Evolutionary conservation across 441 rosid genomes (phyloP), one percentile per base, ranked within the genome.

Genomic region (Bocquillonia castaneifolia): DNA sequence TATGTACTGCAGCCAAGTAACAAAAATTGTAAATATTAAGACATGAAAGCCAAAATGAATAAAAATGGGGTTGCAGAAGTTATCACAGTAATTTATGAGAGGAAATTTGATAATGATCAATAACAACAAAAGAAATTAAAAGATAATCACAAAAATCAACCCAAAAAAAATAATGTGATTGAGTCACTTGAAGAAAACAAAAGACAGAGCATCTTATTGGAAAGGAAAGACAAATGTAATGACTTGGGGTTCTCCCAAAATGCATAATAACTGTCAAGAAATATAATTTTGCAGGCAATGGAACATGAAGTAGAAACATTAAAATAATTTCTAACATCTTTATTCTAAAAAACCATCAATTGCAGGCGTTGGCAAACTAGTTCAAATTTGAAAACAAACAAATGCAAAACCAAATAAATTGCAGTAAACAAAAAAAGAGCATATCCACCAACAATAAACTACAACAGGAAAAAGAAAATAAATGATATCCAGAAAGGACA

Each of bases 1-100:
- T 70, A 94, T 79, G 62, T 94, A 94, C 99, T 94, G 93, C 73
- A 37, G 62, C 54, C 28, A 82, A 66, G 63, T 40, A 20, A 67
- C 50, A 22, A 31, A 69, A 23, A 23, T 50, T 58, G 44, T n/a
- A 66, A 48, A 64, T 4, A 28, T 51, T 36, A 67, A n/a, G 22
- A 70, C 13, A 50, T 47, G 23, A 50, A 28, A 29, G 28, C n/a
- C 34, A 60, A 56, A 66, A 53, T 56, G 23, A 64, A 42, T 18
- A 1, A 6, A 54, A 59, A 32, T 25, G 29, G 8, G 26, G 51
- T n/a, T 48, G 48, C 17, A 51, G 66, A 1, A 36, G 44, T 26
- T 51, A 40, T 6, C 23, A 26, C 0, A 28, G 42, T 37, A 34
- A 47, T 42, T 13, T 42, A 13, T 9, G 29, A 42, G 66, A 45